Conservation (phyloP, 73 alveolate species). For the Symbiodinium natans region DNA sequence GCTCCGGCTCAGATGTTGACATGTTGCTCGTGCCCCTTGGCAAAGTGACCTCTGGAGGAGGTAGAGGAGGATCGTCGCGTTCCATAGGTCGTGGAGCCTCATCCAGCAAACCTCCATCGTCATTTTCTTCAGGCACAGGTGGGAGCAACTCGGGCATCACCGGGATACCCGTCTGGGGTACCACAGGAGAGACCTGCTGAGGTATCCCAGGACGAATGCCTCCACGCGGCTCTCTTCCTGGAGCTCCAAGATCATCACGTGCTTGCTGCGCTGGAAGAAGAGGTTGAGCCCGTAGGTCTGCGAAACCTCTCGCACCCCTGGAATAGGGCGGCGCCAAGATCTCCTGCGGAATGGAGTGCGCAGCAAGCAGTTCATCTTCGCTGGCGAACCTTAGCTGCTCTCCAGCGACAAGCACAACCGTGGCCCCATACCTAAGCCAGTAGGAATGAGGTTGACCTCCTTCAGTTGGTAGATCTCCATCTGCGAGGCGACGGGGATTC, state of each 20-base stretch:
- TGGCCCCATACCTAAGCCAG: conserved; percentile 10
- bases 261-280: neutral
- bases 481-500: neutral
- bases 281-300: neutral
- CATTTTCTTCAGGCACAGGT: neutral
- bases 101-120: neutral
- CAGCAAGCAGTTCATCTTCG: neutral
- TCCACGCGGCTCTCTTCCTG: neutral
- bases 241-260: neutral
- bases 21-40: too few species aligned
- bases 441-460: conserved; percentile 44
- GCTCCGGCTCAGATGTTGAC: too few species aligned
- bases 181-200: neutral
- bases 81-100: too few species aligned
- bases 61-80: neutral
- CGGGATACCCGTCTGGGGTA: neutral
- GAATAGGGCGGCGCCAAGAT: neutral
- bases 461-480: neutral
- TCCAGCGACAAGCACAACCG: neutral
- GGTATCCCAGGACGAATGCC: neutral
- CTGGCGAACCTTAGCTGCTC: conserved; percentile 36
- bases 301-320: neutral
- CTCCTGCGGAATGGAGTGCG: neutral
- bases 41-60: neutral
- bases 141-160: neutral